These are phyloP conservation scores for Ustilago cynodontis DNA, from an alignment of 1,284 basidiomycete genomes.

Conservation along the genomic window DNA sequence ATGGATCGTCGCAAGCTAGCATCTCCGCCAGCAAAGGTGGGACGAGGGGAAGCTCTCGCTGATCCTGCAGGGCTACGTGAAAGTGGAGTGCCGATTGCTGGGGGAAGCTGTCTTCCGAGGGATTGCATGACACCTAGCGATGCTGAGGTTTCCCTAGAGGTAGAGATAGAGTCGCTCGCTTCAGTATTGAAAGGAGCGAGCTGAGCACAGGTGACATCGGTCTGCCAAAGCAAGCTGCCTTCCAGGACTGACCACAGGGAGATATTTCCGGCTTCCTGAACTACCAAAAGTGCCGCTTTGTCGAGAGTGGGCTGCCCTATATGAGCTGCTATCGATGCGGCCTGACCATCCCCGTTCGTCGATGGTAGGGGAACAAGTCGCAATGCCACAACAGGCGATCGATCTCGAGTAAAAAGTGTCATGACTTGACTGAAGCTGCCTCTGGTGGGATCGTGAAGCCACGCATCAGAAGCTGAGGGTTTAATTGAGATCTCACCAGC, in stretches of 20 bases:
- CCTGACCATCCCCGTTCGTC: neutral
- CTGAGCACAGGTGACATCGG: slow-evolving; percentile 29
- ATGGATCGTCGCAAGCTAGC: slow-evolving; percentile 31
- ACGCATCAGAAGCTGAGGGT: slow-evolving; percentile 22
- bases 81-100: slow-evolving; percentile 39
- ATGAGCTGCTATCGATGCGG: neutral
- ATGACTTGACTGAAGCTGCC: slow-evolving; percentile 31
- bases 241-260: slow-evolving; percentile 43
- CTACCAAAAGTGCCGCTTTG: slow-evolving; percentile 26
- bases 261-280: slow-evolving; percentile 47
- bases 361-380: slow-evolving; percentile 22
- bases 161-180: neutral
- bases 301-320: slow-evolving; percentile 1
- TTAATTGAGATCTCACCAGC: neutral
- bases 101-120: slow-evolving; percentile 34
- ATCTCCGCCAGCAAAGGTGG: slow-evolving; percentile 21
- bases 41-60: slow-evolving; percentile 30
- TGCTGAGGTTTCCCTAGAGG: slow-evolving; percentile 11
- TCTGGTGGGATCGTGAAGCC: slow-evolving; percentile 33
- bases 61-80: slow-evolving; percentile 40
- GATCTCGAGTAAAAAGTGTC: slow-evolving; percentile 32
- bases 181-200: slow-evolving; percentile 6
- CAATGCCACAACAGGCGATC: slow-evolving; percentile 41
- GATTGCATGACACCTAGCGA: slow-evolving; percentile 37
- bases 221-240: slow-evolving; percentile 36